These are phyloP conservation scores for Aspergillus tubingensis DNA, from an alignment of 2,329 filamentous ascomycete genomes.

Conservation along the genomic window DNA sequence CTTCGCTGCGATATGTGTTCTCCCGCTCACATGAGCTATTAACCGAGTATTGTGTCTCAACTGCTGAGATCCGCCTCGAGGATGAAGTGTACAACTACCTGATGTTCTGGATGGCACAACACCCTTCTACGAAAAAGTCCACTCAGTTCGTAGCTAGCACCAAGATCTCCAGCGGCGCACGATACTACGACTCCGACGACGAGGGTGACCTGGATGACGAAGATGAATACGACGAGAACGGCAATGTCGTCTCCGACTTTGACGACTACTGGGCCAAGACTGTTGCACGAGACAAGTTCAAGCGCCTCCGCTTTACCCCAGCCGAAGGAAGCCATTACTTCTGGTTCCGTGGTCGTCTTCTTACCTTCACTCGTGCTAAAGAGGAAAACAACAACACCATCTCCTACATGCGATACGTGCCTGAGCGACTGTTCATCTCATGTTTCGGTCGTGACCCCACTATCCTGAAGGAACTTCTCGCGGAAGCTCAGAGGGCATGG, in stretches of 20 bases:
- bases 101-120: conserved; percentile 68
- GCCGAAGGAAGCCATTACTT: conserved; percentile 69
- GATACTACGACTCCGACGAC: conserved; percentile 32
- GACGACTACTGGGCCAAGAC: conserved; percentile 46
- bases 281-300: conserved; percentile 40
- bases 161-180: conserved; percentile 49
- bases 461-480: conserved; percentile 37
- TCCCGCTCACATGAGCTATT: conserved; percentile 52
- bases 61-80: conserved; percentile 66
- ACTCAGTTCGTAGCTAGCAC: conserved; percentile 68
- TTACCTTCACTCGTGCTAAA: conserved; percentile 43
- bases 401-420: conserved; percentile 19
- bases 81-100: conserved; percentile 74
- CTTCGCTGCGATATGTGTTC: conserved; percentile 57
- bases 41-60: conserved; percentile 62
- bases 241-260: conserved; percentile 42
- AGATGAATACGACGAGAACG: conserved; percentile 32
- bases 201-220: conserved; percentile 24
- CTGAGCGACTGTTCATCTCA: conserved; percentile 36
- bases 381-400: conserved; percentile 24
- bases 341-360: conserved; percentile 61
- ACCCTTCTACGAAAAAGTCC: conserved; percentile 61
- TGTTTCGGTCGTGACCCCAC: conserved; percentile 38
- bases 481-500: conserved; percentile 39
- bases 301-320: conserved; percentile 60